Evolutionary conservation across 2,329 filamentous ascomycete genomes (phyloP).

Genomic region (Fusarium sp.): DNA sequence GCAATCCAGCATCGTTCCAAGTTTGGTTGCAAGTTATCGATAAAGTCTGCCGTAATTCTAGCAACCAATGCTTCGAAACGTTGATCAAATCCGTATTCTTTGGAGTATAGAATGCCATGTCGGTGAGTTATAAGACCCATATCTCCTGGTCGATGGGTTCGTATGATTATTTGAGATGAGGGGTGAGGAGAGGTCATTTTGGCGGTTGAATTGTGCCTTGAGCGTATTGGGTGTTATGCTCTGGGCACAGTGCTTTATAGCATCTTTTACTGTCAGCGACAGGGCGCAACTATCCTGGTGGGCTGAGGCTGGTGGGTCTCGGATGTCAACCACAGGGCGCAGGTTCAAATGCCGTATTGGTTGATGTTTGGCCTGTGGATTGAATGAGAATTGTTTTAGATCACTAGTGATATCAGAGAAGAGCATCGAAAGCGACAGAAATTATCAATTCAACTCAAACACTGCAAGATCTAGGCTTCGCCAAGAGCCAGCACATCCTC

Average conservation of each 20-base stretch:
- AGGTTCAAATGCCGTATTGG: background rate
- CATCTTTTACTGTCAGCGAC: background rate
- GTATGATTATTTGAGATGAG: background rate
- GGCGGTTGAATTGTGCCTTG: background rate
- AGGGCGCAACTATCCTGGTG: background rate
- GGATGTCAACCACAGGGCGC: background rate
- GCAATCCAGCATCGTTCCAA: constrained; percentile 47
- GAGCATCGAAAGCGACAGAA: background rate
- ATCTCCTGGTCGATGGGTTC: constrained; percentile 6
- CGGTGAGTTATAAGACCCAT: constrained; percentile 43
- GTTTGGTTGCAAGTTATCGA: constrained; percentile 36
- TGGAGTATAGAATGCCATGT: constrained; percentile 39
- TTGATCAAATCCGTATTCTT: constrained; percentile 35
- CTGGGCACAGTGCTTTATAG: background rate
- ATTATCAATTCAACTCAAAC: background rate
- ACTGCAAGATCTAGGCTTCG: background rate
- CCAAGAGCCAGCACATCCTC: background rate
- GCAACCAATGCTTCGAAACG: constrained; percentile 39
- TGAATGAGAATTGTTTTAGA: background rate
- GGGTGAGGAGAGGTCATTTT: background rate
- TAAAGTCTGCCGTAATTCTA: constrained; percentile 41
- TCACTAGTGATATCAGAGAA: background rate
- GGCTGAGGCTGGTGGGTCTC: background rate
- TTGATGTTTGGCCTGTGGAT: background rate
- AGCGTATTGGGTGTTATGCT: too few relatives aligned